phyloP scores from a whole-genome alignment of 805 yeast genomes.

The Scheffersomyces stipitis region DNA sequence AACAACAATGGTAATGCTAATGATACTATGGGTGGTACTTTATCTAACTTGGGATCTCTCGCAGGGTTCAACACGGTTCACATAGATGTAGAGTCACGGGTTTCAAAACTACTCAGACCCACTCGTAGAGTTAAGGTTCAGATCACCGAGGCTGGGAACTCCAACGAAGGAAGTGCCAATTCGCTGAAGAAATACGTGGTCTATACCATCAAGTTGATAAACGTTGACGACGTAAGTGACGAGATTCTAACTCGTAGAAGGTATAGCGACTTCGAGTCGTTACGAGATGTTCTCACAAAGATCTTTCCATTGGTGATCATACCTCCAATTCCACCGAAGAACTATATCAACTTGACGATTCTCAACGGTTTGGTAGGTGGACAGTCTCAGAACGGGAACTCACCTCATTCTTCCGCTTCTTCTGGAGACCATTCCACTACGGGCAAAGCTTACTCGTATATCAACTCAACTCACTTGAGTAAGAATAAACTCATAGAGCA shows the following conservation, averaged over 20 bases:
- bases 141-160: conserved; percentile 82
- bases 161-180: conserved; percentile 71
- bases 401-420: conserved; percentile 5
- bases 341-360: conserved; percentile 34
- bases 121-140: conserved; percentile 28
- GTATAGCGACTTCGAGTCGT: conserved; percentile 88
- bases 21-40: background rate
- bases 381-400: conserved; percentile 2
- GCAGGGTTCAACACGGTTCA: conserved; percentile 23
- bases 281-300: conserved; percentile 68
- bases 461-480: conserved; percentile 41
- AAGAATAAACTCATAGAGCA: conserved; percentile 40
- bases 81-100: conserved; percentile 36
- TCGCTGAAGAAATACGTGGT: conserved; percentile 67
- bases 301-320: conserved; percentile 78
- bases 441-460: conserved; percentile 22
- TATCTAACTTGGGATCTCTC: no score
- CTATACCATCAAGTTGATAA: conserved; percentile 72
- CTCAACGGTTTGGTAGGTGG: conserved; percentile 27
- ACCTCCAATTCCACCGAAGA: conserved; percentile 84
- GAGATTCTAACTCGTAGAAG: conserved; percentile 64
- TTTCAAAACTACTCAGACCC: conserved; percentile 33
- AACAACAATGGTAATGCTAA: background rate
- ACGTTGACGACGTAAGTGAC: conserved; percentile 28
- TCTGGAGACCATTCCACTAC: conserved; percentile 4